Evolutionary conservation across 208 protist species (phyloP).

Genomic region (Leishmania mexicana): DNA sequence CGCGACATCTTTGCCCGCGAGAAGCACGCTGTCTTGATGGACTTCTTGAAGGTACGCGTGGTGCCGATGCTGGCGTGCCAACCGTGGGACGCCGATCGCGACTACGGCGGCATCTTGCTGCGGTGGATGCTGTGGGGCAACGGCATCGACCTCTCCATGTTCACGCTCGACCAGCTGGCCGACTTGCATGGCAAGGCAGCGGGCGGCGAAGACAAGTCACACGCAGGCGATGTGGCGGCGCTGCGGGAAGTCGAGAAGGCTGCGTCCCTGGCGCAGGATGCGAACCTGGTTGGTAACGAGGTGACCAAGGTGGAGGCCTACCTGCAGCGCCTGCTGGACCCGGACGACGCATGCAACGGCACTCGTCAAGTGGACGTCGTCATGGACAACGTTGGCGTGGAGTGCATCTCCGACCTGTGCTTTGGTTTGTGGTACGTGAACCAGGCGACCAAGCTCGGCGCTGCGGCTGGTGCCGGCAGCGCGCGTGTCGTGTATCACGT

Average conservation of each 20-base stretch:
- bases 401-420: slow-evolving; percentile 78
- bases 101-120: slow-evolving; percentile 62
- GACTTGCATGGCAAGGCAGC: slow-evolving; percentile 20
- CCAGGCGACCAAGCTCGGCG: slow-evolving; percentile 19
- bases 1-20: slow-evolving; percentile 76
- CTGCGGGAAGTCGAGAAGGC: slow-evolving; percentile 45
- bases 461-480: slow-evolving; percentile 11
- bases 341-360: slow-evolving; percentile 13
- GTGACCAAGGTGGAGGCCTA: slow-evolving; percentile 38
- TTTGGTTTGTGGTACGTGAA: slow-evolving; percentile 79
- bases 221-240: slow-evolving; percentile 8
- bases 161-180: slow-evolving; percentile 79
- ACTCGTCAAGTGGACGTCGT: slow-evolving; percentile 71
- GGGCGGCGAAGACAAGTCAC: slow-evolving; percentile 3
- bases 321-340: slow-evolving; percentile 40
- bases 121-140: slow-evolving; percentile 91
- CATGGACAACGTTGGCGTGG: slow-evolving; percentile 89
- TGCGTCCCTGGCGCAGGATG: slow-evolving; percentile 43
- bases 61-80: slow-evolving; percentile 78
- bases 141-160: slow-evolving; percentile 87
- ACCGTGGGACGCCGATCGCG: slow-evolving; percentile 52
- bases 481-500: slow-evolving; percentile 72
- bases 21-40: slow-evolving; percentile 66
- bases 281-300: slow-evolving; percentile 73
- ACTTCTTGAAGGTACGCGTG: slow-evolving; percentile 66